A percentile compares a stretch with the other conserved stretches of the same genome.
Evolutionary conservation across 1,284 basidiomycete species (phyloP).

Genomic region (Fereydounia khargensis): DNA sequence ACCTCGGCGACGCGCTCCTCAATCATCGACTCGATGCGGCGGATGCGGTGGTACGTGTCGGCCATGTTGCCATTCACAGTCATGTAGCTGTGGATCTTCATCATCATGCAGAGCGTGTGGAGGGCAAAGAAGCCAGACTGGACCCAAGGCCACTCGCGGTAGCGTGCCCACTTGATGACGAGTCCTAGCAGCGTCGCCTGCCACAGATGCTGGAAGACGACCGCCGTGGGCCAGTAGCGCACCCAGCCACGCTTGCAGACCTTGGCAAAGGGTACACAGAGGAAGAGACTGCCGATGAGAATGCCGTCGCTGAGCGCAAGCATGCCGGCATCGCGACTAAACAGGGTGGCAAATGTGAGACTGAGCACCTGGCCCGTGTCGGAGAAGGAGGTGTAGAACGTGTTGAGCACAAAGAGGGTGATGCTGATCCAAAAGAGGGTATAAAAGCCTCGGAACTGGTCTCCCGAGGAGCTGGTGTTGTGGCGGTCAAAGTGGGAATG

Average conservation of each 20-base stretch:
- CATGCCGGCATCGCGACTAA: conserved; percentile 79
- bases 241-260: conserved; percentile 53
- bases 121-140: conserved; percentile 92
- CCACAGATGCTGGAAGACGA: conserved; percentile 43
- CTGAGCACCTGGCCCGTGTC: conserved; percentile 71
- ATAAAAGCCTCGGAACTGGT: conserved; percentile 54
- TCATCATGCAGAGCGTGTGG: conserved; percentile 85
- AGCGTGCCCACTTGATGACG: conserved; percentile 51
- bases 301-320: conserved; percentile 80
- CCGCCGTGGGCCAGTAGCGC: conserved; percentile 60
- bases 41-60: conserved; percentile 35
- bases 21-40: conserved; percentile 33
- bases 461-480: conserved; percentile 27
- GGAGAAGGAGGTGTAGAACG: conserved; percentile 40
- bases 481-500: conserved; percentile 42
- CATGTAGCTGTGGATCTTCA: conserved; percentile 96
- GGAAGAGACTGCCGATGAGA: conserved; percentile 72
- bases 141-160: conserved; percentile 87
- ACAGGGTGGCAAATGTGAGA: conserved; percentile 78
- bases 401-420: conserved; percentile 49
- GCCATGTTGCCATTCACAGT: conserved; percentile 83
- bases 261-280: conserved; percentile 73
- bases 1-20: conserved; percentile 43
- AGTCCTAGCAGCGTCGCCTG: conserved; percentile 31
- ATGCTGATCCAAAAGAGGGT: conserved; percentile 55